Evolutionary conservation across 2,329 filamentous ascomycete genomes (phyloP), one percentile per base, ranked within the genome.

Genomic region (Alternaria angustiovoidea): DNA sequence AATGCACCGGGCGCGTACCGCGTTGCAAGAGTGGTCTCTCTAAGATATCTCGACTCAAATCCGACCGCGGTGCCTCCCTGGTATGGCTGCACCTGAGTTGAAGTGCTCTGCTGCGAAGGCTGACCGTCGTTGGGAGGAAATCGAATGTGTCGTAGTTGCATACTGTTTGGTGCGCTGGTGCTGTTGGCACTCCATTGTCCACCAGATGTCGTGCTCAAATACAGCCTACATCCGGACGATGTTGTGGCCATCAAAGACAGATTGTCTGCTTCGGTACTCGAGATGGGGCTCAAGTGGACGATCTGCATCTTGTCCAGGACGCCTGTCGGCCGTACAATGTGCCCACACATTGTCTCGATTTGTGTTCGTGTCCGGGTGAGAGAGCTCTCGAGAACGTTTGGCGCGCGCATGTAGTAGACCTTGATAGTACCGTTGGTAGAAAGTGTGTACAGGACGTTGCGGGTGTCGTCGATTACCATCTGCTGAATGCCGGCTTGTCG

Each of bases 121-220:
- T 66, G 65, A 12, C 63, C 66, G 26, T 74, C 68, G 39, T 82
- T 78, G 0, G 95, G 95, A 1, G 96, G 95, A 60, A 97, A 96
- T 75, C 95, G 96, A 78, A 99, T 92, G 73, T 96, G 95, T 69
- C 96, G 91, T n/a, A 97, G 89, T 78, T 97, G 94, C 93, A 99
- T 97, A 79, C 93, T 97, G 69, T 92, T 94, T 0, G 95, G 94
- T 0, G 91, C 89, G 59, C 85, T 89, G 7, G 87, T 85, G 20
- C 86, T 84, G 22, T 86, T 86, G 14, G 85, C 85, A 56, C 81
- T 80, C 80, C 90, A 91, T 30, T 60, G 56, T 2, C 88, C 87
- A 18, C 92, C 90, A 65, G 90, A 91, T 0, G 93, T 97, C 5
- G 94, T 93, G 74, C 93, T 98, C 54, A 99, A 85, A 76, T 95